phyloP scores from a whole-genome alignment of 2,329 filamentous ascomycete species.

The Sporothrix phasma region DNA sequence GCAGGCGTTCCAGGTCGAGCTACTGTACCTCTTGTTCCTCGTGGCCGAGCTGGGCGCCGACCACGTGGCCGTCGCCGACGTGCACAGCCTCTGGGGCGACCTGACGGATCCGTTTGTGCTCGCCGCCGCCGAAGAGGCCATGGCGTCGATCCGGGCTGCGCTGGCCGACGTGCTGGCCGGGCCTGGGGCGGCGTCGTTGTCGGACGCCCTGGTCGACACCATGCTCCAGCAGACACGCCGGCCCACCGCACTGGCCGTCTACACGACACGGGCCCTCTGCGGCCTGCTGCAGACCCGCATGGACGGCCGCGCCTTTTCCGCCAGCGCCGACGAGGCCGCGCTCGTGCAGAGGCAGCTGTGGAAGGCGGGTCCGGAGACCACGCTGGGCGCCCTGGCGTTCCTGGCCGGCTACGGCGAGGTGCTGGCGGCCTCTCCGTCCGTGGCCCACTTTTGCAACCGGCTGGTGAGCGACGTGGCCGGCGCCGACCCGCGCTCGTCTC shows the following conservation, averaged over 20 bases:
- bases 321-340: slow-evolving; percentile 36
- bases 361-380: slow-evolving; percentile 36
- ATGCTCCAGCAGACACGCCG: slow-evolving; percentile 35
- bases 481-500: slow-evolving; percentile 26
- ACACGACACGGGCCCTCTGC: slow-evolving; percentile 43
- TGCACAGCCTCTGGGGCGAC: slow-evolving; percentile 38
- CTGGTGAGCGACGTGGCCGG: slow-evolving; percentile 52
- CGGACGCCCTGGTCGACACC: slow-evolving; percentile 32
- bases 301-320: slow-evolving; percentile 37
- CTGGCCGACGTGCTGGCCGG: slow-evolving; percentile 29
- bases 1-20: slow-evolving; percentile 35
- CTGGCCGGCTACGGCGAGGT: slow-evolving; percentile 43
- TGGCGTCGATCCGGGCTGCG: slow-evolving; percentile 31
- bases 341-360: slow-evolving; percentile 33
- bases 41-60: slow-evolving; percentile 44
- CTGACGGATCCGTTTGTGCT: slow-evolving; percentile 28
- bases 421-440: slow-evolving; percentile 36
- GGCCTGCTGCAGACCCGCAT: slow-evolving; percentile 39
- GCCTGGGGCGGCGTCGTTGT: neutral
- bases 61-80: slow-evolving; percentile 38
- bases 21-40: slow-evolving; percentile 42
- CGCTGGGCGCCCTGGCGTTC: slow-evolving; percentile 40
- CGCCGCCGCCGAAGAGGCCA: slow-evolving; percentile 34
- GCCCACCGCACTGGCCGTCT: slow-evolving; percentile 37
- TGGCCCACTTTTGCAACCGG: slow-evolving; percentile 48